Base-by-base conservation (phyloP, 225 moss, liverwort and hornwort genomes). In the Bryoerythrophyllum caledonicum region DNA sequence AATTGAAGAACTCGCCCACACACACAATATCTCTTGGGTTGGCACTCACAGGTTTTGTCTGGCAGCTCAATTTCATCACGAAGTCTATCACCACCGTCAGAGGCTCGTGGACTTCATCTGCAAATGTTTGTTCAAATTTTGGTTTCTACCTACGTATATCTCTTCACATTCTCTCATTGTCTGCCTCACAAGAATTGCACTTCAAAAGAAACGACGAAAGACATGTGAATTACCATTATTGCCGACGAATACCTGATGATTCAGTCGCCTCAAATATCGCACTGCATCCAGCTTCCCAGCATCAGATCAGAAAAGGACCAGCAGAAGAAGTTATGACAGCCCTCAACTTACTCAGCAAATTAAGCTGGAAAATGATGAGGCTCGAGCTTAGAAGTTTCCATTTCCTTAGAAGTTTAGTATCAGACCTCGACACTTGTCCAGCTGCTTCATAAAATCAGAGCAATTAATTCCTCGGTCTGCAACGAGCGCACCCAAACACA, bases 21-120 rank as follows among this genome's bases (percentile, higher is more conserved):
- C n/a, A 7, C 41, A 73, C 27, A 41, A 37, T 15, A 34, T 46
- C 35, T 74, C 59, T 4, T 75, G 15, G 61, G 57, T 52, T 44
- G 51, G 60, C 25, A 81, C 85, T 85, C 27, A 88, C 85, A 51
- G 81, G 60, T 70, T 74, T 76, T 49, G 43, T 66, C 67, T 78
- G 85, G 78, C 83, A 81, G 81, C 76, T 79, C 76, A 88, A 27
- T 53, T 83, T 83, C 15, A 81, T 74, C 10, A 86, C 81, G 27
- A 88, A 88, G 63, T 86, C 83, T 67, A 83, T 70, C 71, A 88
- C 83, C 83, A 71, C 76, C 40, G 74, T 70, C 48, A 88, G 79
- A 64, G 71, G 58, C 48, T 74, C 83, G 54, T 78, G 76, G 43
- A 71, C 75, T 60, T 81, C 78, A 77, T 76, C 88, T 88, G 82